Evolutionary conservation across 768 basidiomycete genomes (phyloP), one percentile per base, ranked within the genome.

Genomic region (Mycena vitilis): DNA sequence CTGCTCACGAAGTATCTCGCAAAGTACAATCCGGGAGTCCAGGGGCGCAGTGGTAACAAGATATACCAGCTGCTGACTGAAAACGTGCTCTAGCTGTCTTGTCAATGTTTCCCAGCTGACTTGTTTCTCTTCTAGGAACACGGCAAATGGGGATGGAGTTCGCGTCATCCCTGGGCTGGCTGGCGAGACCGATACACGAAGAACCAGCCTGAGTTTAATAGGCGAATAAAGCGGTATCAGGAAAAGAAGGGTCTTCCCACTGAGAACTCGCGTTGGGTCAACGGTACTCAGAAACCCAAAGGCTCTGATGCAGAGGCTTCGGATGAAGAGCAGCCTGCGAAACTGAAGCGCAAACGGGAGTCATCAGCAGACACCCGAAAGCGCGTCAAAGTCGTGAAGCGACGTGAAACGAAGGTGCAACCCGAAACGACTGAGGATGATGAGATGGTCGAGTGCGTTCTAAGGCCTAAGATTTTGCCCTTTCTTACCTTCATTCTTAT

Each of bases 171-270:
- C 4, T 87, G 82, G 86, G 81, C 82, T n/a, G 88, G 88, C 5
- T 91, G 91, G 91, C 84, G 88, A 25, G 84, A 87, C 53, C 82
- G 85, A n/a, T 91, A 91, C 70, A 79, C 74, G 67, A 87, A 81
- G 68, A 80, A 90, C 56, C 57, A 79, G 45, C 71, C 40, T 0
- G 25, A 70, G 0, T 89, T 88, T 59, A 83, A 90, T 66, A 34
- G 12, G 3, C 58, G 53, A n/a, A 89, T 91, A 45, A 69, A 57
- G 44, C 73, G 51, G 11, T 85, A 84, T 65, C 83, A 83, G 62
- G 61, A 68, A 64, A 80, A 80, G 60, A 72, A 84, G 9, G 65
- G 55, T 12, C 25, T 63, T n/a, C 53, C 38, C 12, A 67, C 25
- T 22, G 74, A 75, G 59, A 67, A 74, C 49, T 7, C 54, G 18